Conservation (phyloP, 805 yeast species). For the Saccharomycopsis sp. region DNA sequence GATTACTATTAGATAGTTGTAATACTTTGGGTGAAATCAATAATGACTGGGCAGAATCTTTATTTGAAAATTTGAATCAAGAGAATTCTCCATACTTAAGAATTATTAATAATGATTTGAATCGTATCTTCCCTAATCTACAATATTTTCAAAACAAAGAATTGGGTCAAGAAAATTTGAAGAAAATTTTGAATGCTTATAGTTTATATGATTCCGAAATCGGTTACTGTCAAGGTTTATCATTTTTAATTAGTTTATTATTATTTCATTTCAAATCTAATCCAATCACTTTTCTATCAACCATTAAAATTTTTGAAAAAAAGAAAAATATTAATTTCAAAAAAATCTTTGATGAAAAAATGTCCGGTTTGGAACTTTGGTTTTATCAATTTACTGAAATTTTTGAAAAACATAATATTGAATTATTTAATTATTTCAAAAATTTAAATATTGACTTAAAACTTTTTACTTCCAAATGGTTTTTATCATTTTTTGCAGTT, state of each 20-base stretch:
- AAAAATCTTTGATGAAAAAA: conserved; percentile 41
- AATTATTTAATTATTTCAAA: conserved; percentile 33
- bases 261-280: conserved; percentile 32
- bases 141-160: conserved; percentile 34
- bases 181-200: conserved; percentile 48
- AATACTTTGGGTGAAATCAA: conserved; percentile 20
- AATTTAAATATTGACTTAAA: conserved; percentile 31
- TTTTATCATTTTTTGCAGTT: conserved; percentile 47
- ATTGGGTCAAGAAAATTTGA: conserved; percentile 35
- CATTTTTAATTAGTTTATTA: conserved; percentile 52
- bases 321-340: conserved; percentile 34
- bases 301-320: conserved; percentile 48
- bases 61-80: conserved; percentile 29
- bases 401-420: conserved; percentile 30
- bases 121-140: conserved; percentile 48
- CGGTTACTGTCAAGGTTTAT: conserved; percentile 61
- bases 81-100: conserved; percentile 34
- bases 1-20: conserved; percentile 21
- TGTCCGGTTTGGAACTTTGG: conserved; percentile 44
- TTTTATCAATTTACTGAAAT: conserved; percentile 39
- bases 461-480: conserved; percentile 54
- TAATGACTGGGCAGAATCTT: conserved; percentile 22
- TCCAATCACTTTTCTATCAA: conserved; percentile 38
- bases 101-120: conserved; percentile 45
- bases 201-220: conserved; percentile 54